Evolutionary conservation across 2,329 filamentous ascomycete genomes (phyloP).

Genomic region (Clarireedia monteithiana): DNA sequence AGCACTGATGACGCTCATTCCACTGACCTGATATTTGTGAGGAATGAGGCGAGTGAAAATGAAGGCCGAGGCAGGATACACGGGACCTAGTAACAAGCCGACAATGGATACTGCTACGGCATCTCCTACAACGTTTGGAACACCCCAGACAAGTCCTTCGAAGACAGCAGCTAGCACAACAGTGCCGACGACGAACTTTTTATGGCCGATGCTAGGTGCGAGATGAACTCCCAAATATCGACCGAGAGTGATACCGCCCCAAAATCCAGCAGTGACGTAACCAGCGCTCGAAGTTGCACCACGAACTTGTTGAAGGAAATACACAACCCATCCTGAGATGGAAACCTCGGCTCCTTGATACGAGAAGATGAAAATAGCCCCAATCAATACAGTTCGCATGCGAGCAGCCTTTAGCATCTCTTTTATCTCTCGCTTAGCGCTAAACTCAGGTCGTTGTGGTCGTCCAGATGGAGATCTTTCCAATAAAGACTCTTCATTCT

Average conservation of each 20-base stretch:
- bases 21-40: conserved; percentile 51
- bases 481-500: conserved; percentile 37
- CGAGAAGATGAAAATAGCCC: conserved; percentile 74
- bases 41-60: conserved; percentile 56
- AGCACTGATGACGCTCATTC: conserved; percentile 59
- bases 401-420: conserved; percentile 39
- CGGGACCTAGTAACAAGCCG: conserved; percentile 67
- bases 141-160: conserved; percentile 69
- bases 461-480: conserved; percentile 33
- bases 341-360: conserved; percentile 83
- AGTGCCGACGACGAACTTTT: conserved; percentile 56
- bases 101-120: conserved; percentile 61
- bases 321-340: conserved; percentile 81
- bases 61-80: conserved; percentile 67
- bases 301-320: conserved; percentile 68
- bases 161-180: conserved; percentile 55
- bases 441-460: conserved; percentile 24
- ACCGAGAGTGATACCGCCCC: conserved; percentile 68
- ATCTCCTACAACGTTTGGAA: conserved; percentile 67
- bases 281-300: conserved; percentile 66
- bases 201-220: conserved; percentile 63
- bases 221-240: conserved; percentile 63
- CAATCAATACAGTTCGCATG: conserved; percentile 55
- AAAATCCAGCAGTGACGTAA: conserved; percentile 68
- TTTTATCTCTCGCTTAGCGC: conserved; percentile 29